Percentiles rank a stretch among this genome's conserved stretches.
Evolutionary conservation across 352 stramenopile species (phyloP).

Genomic region (Elongisporangium senticosum): DNA sequence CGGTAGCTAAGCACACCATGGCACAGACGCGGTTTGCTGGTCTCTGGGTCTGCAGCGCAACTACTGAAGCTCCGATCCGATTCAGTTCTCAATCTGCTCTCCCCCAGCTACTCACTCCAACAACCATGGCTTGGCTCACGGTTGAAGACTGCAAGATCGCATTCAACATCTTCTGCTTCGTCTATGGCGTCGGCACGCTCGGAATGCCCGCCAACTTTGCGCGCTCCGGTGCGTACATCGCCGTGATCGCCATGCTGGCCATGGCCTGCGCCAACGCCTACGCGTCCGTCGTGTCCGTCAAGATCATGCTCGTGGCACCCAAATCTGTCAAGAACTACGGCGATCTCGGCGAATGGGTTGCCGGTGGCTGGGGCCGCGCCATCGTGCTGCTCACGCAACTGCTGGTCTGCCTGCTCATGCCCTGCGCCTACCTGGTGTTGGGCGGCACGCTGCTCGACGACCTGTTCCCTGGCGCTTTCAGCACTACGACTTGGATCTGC

Average conservation of each 20-base stretch:
- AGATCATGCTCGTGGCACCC: constrained; percentile 51
- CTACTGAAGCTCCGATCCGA: background rate
- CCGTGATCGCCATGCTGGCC: constrained; percentile 40
- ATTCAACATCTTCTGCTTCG: constrained; percentile 61
- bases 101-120: background rate
- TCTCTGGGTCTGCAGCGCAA: background rate
- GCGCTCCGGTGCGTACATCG: constrained; percentile 37
- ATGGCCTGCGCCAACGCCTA: constrained; percentile 63
- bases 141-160: constrained; percentile 53
- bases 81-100: background rate
- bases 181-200: constrained; percentile 64
- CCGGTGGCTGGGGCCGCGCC: constrained; percentile 35
- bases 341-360: constrained; percentile 60
- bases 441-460: constrained; percentile 48
- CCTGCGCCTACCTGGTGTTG: constrained; percentile 53
- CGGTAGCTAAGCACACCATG: background rate
- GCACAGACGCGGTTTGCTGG: background rate
- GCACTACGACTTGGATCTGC: constrained; percentile 50
- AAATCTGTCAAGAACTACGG: constrained; percentile 54
- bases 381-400: constrained; percentile 53
- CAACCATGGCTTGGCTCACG: constrained; percentile 33
- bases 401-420: constrained; percentile 43
- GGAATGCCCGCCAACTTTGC: constrained; percentile 60
- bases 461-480: constrained; percentile 45
- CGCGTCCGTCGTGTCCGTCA: constrained; percentile 46